Conservation (phyloP, 129 eudicot genomes). For the Flaveria bidentis region DNA sequence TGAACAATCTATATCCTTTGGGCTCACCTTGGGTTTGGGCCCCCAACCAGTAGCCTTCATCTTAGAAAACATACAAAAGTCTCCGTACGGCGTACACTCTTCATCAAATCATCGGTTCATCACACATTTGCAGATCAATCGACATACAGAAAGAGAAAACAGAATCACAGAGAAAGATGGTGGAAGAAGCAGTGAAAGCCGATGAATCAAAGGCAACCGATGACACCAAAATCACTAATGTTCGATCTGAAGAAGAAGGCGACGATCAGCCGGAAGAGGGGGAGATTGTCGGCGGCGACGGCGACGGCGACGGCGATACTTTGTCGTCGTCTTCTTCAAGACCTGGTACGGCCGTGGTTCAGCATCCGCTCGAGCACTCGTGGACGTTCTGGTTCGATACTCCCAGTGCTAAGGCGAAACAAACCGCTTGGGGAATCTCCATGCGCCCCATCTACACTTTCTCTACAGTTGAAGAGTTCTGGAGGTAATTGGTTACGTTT, state of each 20-base stretch:
- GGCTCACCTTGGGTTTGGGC: conserved; percentile 19
- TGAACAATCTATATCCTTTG: conserved; percentile 55
- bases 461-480: conserved; percentile 79
- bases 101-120: background rate
- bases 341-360: conserved; percentile 31
- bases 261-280: conserved; percentile 59
- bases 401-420: conserved; percentile 53
- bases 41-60: conserved; percentile 18
- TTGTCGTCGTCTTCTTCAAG: conserved; percentile 31
- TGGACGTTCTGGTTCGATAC: conserved; percentile 92
- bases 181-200: conserved; percentile 44
- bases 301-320: conserved; percentile 44
- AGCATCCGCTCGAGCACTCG: conserved; percentile 68
- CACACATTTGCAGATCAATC: conserved; percentile 18
- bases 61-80: background rate
- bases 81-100: background rate
- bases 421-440: conserved; percentile 69
- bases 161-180: conserved; percentile 34
- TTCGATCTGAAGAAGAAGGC: conserved; percentile 30
- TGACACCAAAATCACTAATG: conserved; percentile 21
- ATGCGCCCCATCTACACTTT: conserved; percentile 82
- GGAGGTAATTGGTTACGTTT: conserved; percentile 50
- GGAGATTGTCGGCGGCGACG: conserved; percentile 54
- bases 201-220: conserved; percentile 19
- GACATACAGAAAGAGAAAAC: conserved; percentile 15